These are phyloP conservation scores for Dalbergia oliveri DNA, from an alignment of 306 rosid genomes.

Conservation along the genomic window DNA sequence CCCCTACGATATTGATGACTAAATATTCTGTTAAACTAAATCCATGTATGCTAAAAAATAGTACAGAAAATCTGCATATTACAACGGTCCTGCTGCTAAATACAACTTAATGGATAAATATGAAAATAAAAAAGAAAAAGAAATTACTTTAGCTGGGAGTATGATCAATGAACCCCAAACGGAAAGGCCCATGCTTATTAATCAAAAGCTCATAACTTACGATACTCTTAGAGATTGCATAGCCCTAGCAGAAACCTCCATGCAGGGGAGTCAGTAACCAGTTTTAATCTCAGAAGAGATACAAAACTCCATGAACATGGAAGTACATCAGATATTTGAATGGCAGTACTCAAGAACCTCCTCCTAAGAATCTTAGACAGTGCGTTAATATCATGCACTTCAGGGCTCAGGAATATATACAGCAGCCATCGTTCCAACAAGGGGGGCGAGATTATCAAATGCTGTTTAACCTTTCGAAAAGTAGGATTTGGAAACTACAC, in stretches of 20 bases:
- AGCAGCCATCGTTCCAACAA: constrained; percentile 48
- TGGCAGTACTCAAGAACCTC: constrained; percentile 39
- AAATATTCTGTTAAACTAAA: constrained; percentile 37
- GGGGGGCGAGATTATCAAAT: constrained; percentile 9
- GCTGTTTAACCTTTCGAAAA: constrained; percentile 40
- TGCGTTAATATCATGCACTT: constrained; percentile 27
- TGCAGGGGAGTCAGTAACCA: constrained; percentile 28
- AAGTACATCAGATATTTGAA: constrained; percentile 47
- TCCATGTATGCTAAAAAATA: constrained; percentile 64
- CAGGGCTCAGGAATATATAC: constrained; percentile 64
- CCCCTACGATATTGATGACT: constrained; percentile 39
- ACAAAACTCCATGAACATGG: constrained; percentile 53
- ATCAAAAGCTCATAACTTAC: constrained; percentile 49
- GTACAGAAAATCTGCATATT: constrained; percentile 57
- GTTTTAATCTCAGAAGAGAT: constrained; percentile 48
- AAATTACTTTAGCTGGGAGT: constrained; percentile 55
- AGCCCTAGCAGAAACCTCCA: constrained; percentile 50
- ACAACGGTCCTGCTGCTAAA: constrained; percentile 56
- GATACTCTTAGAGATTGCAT: constrained; percentile 37
- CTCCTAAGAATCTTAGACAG: constrained; percentile 40
- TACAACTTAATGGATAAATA: constrained; percentile 51
- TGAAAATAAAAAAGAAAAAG: constrained; percentile 12
- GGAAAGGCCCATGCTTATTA: constrained; percentile 54
- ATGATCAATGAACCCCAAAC: constrained; percentile 58
- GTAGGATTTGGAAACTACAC: constrained; percentile 54